Evolutionary conservation across 805 yeast species (phyloP), one percentile per base, ranked within the genome.

Genomic region (Yamadazyma insecticola): DNA sequence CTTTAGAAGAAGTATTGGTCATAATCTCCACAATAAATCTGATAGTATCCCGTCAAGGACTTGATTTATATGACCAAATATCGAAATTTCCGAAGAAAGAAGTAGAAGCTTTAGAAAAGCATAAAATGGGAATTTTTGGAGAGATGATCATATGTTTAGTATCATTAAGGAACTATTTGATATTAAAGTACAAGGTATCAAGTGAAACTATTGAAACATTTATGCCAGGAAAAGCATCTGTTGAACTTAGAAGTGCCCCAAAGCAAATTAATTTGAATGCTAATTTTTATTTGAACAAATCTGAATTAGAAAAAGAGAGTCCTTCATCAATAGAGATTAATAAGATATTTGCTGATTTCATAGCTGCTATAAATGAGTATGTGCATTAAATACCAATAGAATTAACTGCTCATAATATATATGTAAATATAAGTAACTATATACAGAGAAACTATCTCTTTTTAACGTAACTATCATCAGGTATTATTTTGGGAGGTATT

Each of bases 1-100:
- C 67, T 0, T 48, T 66, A 27, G 85, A 79, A 33, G 86, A 81
- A 30, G 67, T 74, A 0, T 63, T 70, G 27, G 36, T 58, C 0
- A 18, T 78, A 1, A 44, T 75, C 3, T 50, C 56, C 26, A 66
- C 59, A 1, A 45, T 78, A 21, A 77, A 77, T 33, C 49, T 61
- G 26, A 36, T 65, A 0, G 43, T 74, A 2, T 45, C 67, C 1
- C 51, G 58, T 3, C 67, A 67, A 24, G 77, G 74, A 2, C 42
- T 58, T 13, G 61, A 62, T 16, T 37, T 72, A 9, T 33, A 33
- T 24, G 36, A 33, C 12, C 13, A 14, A 10, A 28, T 33, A n/a
- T n/a, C n/a, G n/a, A n/a, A n/a, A n/a, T n/a, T n/a, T n/a, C n/a
- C n/a, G n/a, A n/a, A n/a, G n/a, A n/a, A n/a, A n/a, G 32, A 28